Evolutionary conservation across 805 yeast species (phyloP).

Genomic region (Wickerhamomyces queroliae): DNA sequence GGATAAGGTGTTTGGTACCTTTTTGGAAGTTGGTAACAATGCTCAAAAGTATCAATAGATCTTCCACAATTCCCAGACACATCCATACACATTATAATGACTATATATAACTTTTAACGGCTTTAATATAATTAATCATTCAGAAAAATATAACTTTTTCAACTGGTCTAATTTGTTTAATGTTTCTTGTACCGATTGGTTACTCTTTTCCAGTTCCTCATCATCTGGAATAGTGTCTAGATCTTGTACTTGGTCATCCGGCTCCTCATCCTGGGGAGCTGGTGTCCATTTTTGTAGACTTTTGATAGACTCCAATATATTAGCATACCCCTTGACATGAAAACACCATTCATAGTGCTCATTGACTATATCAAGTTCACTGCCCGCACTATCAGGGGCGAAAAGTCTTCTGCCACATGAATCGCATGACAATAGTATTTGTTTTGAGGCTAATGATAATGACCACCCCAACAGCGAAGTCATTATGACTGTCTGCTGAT

Average conservation of each 20-base stretch:
- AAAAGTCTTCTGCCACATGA: constrained; percentile 31
- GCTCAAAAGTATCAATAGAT: constrained; percentile 11
- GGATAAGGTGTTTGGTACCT: constrained; percentile 89
- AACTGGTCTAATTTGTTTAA: constrained; percentile 8
- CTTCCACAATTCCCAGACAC: too few species aligned
- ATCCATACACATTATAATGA: neutral
- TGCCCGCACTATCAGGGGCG: constrained; percentile 14
- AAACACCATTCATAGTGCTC: constrained; percentile 37
- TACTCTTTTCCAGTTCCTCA: constrained; percentile 1
- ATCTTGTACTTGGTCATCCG: constrained; percentile 1
- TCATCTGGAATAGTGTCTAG: neutral
- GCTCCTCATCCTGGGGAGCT: neutral
- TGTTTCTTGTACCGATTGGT: constrained; percentile 3
- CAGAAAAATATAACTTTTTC: constrained; percentile 10
- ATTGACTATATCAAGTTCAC: constrained; percentile 22
- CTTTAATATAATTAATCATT: neutral
- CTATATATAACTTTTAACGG: neutral
- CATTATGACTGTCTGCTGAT: constrained; percentile 8
- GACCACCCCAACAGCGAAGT: constrained; percentile 33
- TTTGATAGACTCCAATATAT: constrained; percentile 8
- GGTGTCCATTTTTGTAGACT: neutral
- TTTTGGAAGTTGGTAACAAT: constrained; percentile 36
- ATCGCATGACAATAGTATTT: constrained; percentile 24
- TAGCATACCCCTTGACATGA: constrained; percentile 18
- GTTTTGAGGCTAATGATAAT: constrained; percentile 22